Base-by-base conservation (phyloP, 441 rosid species). In the Pelargonium myrrhifolium region DNA sequence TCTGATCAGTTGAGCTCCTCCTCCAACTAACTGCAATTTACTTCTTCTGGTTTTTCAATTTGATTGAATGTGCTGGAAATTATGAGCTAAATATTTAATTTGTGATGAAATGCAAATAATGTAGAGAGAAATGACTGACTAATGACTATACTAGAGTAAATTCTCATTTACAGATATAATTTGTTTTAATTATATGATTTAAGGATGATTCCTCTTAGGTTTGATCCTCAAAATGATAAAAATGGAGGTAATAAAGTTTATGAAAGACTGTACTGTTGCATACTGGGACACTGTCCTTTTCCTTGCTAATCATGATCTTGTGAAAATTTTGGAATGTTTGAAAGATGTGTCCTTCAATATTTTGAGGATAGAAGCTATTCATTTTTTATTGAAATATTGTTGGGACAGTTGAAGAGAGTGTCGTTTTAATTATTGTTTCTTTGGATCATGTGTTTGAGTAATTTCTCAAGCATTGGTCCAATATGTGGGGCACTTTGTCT, bases 1-100 rank as follows among this genome's bases (percentile, higher is more conserved):
- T 87, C 98, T 6, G 90, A 85, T 28, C 80, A 87, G 98, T 87
- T 80, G 71, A 71, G 76, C 66, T 12, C 47, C 55, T 51, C 18
- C 58, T 51, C 20, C 1, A 15, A 51, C 58, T 15, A 15, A 51
- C 58, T 15, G 7, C 9, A n/a, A 51, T 15, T 51, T 49, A n/a
- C 0, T 45, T 9, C 4, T 49, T 49, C 56, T 49, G 39, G 7
- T 35, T 6, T 15, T 51, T 51, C 58, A 14, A 3, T 51, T 51
- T 51, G 58, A 6, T 15, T 51, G 20, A 51, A 5, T 7, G 8
- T n/a, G 58, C 21, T 14, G 9, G 6, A 18, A 15, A n/a, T 51
- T 51, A 15, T 51, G 58, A 5, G 58, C n/a, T 51, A n/a, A 15
- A 4, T n/a, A 2, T n/a, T 51, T 15, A 15, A 15, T 51, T 51